Evolutionary conservation across 1,284 basidiomycete species (phyloP), one percentile per base, ranked within the genome.

Genomic region (Austropuccinia psidii): DNA sequence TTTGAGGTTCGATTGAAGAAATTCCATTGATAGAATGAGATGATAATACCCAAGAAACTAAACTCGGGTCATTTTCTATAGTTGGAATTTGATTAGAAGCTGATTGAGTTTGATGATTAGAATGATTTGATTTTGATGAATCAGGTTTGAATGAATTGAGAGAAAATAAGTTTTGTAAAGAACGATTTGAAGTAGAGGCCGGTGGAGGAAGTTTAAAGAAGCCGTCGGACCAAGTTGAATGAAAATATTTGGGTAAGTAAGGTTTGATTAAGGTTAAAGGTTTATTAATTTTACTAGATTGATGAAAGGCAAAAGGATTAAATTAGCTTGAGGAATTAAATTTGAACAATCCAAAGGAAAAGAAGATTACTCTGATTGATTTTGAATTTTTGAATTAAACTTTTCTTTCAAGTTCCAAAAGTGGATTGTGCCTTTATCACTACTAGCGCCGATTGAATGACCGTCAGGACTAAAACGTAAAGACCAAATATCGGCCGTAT

Each of bases 341-440:
- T 43, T 11, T 47, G 65, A 35, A 60, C 66, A 29, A 29, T 29
- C 15, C 6, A 45, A 58, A n/a, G 15, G 17, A 35, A 27, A 24
- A 65, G 17, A 49, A 27, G 64, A 58, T 19, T n/a, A 52, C 54
- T 31, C 47, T 11, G 43, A 54, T 19, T 55, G 35, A 9, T n/a
- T 19, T 5, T 37, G 17, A 7, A 37, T 27, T 31, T 39, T 91
- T 0, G 78, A 76, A 1, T 77, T 73, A 27, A 75, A 73, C 15
- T 58, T 61, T 7, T 43, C 76, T 75, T 43, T 74, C 73, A 41
- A 67, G 69, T 88, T 87, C 80, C 93, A 93, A 27, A 95, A 84
- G 80, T 98, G 93, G 4, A 98, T 87, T 0, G 94, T 98, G 45
- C 94, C 93, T 82, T 97, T 97, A 81, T 98, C 94, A 80, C 92